A percentile compares a stretch with the other conserved stretches of the same genome.
Evolutionary conservation across 164 flowering plant species (phyloP).

Genomic region (Dillenia turbinata): DNA sequence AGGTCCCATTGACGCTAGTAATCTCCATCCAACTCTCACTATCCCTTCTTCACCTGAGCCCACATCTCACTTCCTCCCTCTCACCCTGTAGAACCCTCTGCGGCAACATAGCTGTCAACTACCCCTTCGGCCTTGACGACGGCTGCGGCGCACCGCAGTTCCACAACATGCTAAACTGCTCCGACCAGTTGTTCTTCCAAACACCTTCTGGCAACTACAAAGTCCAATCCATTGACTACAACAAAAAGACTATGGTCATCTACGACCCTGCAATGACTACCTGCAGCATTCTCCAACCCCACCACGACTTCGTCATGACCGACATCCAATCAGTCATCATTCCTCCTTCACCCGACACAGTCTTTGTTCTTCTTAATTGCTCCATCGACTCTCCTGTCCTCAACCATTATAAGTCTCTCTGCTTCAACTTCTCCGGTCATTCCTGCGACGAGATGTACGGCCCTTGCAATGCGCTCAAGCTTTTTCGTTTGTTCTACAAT

Average conservation of each 20-base stretch:
- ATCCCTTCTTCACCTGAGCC: constrained; percentile 1
- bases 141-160: constrained; percentile 86
- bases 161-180: constrained; percentile 70
- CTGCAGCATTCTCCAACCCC: constrained; percentile 78
- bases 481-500: constrained; percentile 37
- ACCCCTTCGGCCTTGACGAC: constrained; percentile 77
- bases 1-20: not conserved
- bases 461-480: constrained; percentile 47
- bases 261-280: constrained; percentile 92
- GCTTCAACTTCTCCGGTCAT: constrained; percentile 80
- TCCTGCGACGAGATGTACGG: constrained; percentile 79
- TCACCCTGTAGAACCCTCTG: constrained; percentile 52
- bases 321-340: constrained; percentile 58
- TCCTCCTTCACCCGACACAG: constrained; percentile 75
- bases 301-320: constrained; percentile 61
- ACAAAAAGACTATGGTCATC: constrained; percentile 34
- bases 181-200: constrained; percentile 47
- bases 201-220: constrained; percentile 82
- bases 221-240: constrained; percentile 71
- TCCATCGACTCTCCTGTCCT: constrained; percentile 84
- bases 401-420: constrained; percentile 64
- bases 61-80: constrained; percentile 5
- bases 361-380: constrained; percentile 78
- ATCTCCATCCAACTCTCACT: constrained; percentile 1
- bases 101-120: constrained; percentile 51